Evolutionary conservation across 1,284 basidiomycete genomes (phyloP), one percentile per base, ranked within the genome.

Genomic region (Rhodotorula glutinis): DNA sequence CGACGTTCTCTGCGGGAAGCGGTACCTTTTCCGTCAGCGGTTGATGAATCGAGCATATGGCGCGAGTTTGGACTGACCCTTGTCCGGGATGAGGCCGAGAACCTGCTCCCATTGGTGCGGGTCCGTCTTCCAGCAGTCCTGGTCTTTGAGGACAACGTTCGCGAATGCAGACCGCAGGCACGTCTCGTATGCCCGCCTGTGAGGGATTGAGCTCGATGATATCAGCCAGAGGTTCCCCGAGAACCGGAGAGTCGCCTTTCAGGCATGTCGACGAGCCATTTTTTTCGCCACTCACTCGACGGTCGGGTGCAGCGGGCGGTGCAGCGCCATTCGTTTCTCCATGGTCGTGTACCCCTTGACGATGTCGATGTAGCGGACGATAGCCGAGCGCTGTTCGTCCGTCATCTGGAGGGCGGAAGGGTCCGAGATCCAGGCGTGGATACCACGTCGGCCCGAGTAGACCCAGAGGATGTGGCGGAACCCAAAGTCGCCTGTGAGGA

Each of bases 361-460:
- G 16, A 98, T 88, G 61, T 92, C 91, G 73, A 98, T 80, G 81
- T 89, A 97, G 25, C 84, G 86, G 23, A 97, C 91, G 53, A 99
- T 82, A 0, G 92, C 86, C 75, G 86, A 88, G 49, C 96, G 83
- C 78, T 95, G 88, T 71, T 96, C 92, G 77, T 99, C 96, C 7
- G 90, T 93, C 60, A 98, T 82, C 67, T 85, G 86, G 81, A 96
- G 84, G 0, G 96, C 96, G 63, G 89, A 86, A 58, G 84, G 82
- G 79, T 99, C 95, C 10, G 91, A 94, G 69, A 99, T 87, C 95
- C 95, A 99, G 78, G 93, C 85, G 82, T 98, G 95, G 75, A 98
- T 98, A 74, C 96, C 95, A 80, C 95, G 89, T 53, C 95, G 88
- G 70, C 95, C 95, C 21, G 96, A 98, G 79, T 98, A 99, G 30